Evolutionary conservation across 2,329 filamentous ascomycete genomes (phyloP).

Genomic region (Microascus cirrosus): DNA sequence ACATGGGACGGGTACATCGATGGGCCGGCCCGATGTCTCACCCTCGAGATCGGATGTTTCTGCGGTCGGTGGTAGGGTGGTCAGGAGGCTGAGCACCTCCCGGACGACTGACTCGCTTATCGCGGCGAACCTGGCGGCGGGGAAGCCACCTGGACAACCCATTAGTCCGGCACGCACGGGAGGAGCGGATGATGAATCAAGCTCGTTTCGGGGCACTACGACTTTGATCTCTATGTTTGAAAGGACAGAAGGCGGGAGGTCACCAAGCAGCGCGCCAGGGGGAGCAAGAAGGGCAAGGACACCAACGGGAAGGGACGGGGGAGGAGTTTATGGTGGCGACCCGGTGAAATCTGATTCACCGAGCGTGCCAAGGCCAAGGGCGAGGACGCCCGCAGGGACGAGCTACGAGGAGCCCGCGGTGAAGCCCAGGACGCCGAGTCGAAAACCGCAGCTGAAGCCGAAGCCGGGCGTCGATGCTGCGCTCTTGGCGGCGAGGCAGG

Average conservation of each 20-base stretch:
- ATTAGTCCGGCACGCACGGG: not conserved
- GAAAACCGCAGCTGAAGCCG: not conserved
- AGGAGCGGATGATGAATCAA: not conserved
- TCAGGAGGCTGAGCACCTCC: not conserved
- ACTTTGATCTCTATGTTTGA: conserved; percentile 62
- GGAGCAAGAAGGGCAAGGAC: not conserved
- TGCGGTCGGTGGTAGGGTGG: not conserved
- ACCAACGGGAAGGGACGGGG: not conserved
- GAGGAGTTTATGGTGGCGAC: conserved; percentile 10
- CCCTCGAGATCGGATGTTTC: not conserved
- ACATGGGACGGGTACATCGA: not conserved
- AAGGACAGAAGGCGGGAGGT: conserved; percentile 19
- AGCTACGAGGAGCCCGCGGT: conserved; percentile 6
- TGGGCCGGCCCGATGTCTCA: not conserved
- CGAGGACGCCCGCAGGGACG: not conserved
- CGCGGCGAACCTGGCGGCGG: not conserved
- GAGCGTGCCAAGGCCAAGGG: not conserved
- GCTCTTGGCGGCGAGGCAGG: not conserved
- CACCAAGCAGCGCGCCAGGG: not conserved
- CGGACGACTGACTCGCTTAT: not conserved
- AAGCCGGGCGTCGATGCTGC: not conserved
- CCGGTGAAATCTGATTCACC: conserved; percentile 14
- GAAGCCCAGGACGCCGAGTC: conserved; percentile 17
- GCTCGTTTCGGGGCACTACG: conserved; percentile 41
- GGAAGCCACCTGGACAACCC: not conserved